phyloP scores from a whole-genome alignment of 495 filamentous ascomycete genomes.

The Aspergillus hancockii region DNA sequence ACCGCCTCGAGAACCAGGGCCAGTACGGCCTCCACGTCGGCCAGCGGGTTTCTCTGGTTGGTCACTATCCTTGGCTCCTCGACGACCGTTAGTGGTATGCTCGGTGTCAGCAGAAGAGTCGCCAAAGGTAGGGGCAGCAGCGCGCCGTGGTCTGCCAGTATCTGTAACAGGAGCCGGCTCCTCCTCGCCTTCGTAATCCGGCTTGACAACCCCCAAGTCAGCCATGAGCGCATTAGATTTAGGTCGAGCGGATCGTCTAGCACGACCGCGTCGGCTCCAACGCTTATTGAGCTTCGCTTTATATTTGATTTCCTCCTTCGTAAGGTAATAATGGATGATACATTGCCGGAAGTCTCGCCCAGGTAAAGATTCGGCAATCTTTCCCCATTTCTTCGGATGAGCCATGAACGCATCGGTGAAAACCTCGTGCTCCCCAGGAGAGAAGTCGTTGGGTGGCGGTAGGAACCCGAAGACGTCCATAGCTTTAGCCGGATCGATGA shows the following conservation, averaged over 20 bases:
- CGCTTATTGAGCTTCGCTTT: conserved; percentile 77
- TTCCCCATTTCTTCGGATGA: conserved; percentile 88
- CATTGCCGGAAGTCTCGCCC: conserved; percentile 78
- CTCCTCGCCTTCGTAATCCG: conserved; percentile 58
- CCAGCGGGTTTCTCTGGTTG: conserved; percentile 56
- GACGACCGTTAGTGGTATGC: conserved; percentile 39
- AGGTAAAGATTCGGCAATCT: conserved; percentile 73
- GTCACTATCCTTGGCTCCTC: conserved; percentile 53
- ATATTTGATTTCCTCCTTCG: conserved; percentile 82
- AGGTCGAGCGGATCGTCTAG: conserved; percentile 56
- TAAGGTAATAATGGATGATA: conserved; percentile 95
- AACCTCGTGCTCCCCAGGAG: conserved; percentile 68
- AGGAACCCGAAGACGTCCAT: conserved; percentile 71
- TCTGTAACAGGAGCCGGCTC: conserved; percentile 60
- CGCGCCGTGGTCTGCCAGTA: conserved; percentile 66
- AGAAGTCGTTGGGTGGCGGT: conserved; percentile 82
- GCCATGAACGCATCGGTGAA: conserved; percentile 81
- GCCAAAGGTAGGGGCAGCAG: conserved; percentile 72
- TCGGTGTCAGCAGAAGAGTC: conserved; percentile 58
- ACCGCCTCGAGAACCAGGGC: conserved; percentile 37
- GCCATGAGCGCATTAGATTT: conserved; percentile 76
- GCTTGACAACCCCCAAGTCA: conserved; percentile 61
- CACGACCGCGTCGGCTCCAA: conserved; percentile 64
- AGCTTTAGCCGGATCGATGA: conserved; percentile 64
- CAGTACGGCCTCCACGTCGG: conserved; percentile 48